Evolutionary conservation across 805 yeast genomes (phyloP).

Genomic region (Metschnikowia matae): DNA sequence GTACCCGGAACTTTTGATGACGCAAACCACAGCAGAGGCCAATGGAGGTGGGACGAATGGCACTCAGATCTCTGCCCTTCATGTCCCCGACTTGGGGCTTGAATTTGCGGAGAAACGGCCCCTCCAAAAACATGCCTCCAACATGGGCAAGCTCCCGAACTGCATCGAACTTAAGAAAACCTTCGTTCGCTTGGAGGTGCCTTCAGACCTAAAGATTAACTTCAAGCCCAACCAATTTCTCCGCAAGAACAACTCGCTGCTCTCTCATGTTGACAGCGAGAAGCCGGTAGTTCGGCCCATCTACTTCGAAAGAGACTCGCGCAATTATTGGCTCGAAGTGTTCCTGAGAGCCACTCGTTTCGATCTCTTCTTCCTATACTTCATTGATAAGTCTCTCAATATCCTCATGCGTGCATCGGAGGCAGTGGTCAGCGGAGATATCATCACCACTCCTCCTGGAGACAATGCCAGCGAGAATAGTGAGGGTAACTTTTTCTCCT

Average conservation of each 20-base stretch:
- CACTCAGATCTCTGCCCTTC: background rate
- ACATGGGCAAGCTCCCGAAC: background rate
- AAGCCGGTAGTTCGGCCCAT: constrained; percentile 19
- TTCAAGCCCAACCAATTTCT: constrained; percentile 3
- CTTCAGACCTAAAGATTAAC: background rate
- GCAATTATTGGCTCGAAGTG: constrained; percentile 29
- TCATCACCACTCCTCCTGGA: constrained; percentile 8
- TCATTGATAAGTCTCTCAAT: constrained; percentile 36
- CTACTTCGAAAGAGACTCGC: constrained; percentile 21
- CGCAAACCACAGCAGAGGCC: background rate
- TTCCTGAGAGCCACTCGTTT: constrained; percentile 26
- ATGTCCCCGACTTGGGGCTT: background rate
- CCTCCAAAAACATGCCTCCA: background rate
- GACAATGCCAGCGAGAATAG: background rate
- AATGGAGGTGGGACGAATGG: background rate
- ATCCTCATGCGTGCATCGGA: constrained; percentile 20
- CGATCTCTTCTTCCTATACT: constrained; percentile 31
- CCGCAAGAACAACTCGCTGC: constrained; percentile 2
- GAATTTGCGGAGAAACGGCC: background rate
- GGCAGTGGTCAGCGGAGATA: constrained; percentile 17
- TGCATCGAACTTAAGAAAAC: background rate
- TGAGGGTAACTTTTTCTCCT: constrained; percentile 2
- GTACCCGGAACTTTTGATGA: background rate
- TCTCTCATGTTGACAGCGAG: background rate
- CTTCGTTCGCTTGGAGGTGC: background rate